Conservation (phyloP, 345 rosid species). For the Moricandia arvensis region DNA sequence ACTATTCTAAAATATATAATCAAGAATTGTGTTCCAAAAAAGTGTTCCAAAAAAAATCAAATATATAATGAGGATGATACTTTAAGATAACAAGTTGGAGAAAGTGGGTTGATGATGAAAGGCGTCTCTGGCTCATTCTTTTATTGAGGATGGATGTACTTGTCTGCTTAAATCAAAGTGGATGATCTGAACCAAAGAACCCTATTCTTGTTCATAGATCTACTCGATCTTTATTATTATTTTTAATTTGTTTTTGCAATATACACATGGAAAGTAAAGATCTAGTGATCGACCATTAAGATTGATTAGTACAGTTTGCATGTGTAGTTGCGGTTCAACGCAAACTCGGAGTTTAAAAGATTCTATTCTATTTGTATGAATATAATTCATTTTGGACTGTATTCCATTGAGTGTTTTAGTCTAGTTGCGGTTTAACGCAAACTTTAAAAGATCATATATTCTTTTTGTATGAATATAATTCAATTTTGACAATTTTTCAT, state of each 20-base stretch:
- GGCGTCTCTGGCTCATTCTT: conserved; percentile 21
- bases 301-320: not conserved
- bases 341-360: conserved; percentile 2
- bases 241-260: not conserved
- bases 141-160: conserved; percentile 12
- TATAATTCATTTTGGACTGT: not conserved
- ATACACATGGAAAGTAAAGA: not conserved
- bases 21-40: too few species aligned
- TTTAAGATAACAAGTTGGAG: conserved; percentile 24
- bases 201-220: conserved; percentile 17
- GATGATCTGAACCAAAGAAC: conserved; percentile 11
- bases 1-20: not conserved
- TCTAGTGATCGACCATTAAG: not conserved
- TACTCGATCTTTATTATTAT: not conserved
- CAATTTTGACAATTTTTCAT: not conserved
- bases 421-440: conserved; percentile 4
- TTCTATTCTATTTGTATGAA: not conserved
- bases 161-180: conserved; percentile 2
- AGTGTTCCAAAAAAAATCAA: not conserved
- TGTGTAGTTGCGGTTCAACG: conserved; percentile 2
- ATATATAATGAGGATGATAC: conserved; percentile 6
- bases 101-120: conserved; percentile 27
- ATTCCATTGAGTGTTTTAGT: not conserved
- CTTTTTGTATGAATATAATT: not conserved
- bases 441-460: not conserved